Evolutionary conservation across 306 rosid genomes (phyloP).

Genomic region (Arachis stenosperma): DNA sequence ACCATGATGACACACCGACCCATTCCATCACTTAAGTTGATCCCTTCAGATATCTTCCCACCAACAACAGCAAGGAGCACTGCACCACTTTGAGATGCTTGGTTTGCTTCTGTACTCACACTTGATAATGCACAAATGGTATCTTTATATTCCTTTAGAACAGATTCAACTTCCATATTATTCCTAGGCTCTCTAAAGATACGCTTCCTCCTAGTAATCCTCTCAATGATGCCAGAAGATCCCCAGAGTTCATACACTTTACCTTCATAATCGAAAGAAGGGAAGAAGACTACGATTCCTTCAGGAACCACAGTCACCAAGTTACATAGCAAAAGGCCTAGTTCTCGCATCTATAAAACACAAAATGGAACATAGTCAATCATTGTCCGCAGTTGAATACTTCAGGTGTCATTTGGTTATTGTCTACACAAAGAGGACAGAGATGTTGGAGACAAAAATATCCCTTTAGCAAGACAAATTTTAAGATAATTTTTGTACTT

Average conservation of each 20-base stretch:
- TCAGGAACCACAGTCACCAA: slow-evolving; percentile 76
- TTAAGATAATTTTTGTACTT: too few relatives aligned
- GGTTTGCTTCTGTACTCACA: slow-evolving; percentile 50
- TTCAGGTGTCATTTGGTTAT: too few relatives aligned
- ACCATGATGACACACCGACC: slow-evolving; percentile 94
- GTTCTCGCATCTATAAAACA: slow-evolving; percentile 73
- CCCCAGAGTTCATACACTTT: slow-evolving; percentile 77
- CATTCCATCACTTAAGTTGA: slow-evolving; percentile 98
- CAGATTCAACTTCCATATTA: slow-evolving; percentile 77
- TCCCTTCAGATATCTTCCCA: slow-evolving; percentile 95
- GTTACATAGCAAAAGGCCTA: slow-evolving; percentile 84
- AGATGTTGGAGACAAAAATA: too few relatives aligned
- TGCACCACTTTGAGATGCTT: slow-evolving; percentile 65
- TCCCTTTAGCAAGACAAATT: too few relatives aligned
- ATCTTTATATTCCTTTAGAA: slow-evolving; percentile 81
- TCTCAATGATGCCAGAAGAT: slow-evolving; percentile 76
- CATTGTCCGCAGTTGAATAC: not conserved
- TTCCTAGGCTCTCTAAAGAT: slow-evolving; percentile 92
- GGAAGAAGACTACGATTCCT: slow-evolving; percentile 94
- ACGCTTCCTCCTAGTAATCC: slow-evolving; percentile 77
- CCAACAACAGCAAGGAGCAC: slow-evolving; percentile 90
- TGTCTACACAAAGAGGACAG: too few relatives aligned
- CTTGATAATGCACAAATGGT: slow-evolving; percentile 50
- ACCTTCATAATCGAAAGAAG: slow-evolving; percentile 90
- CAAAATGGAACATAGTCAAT: slow-evolving; percentile 39